Base-by-base conservation (phyloP, 306 rosid genomes). In the Vigna nakashimae region DNA sequence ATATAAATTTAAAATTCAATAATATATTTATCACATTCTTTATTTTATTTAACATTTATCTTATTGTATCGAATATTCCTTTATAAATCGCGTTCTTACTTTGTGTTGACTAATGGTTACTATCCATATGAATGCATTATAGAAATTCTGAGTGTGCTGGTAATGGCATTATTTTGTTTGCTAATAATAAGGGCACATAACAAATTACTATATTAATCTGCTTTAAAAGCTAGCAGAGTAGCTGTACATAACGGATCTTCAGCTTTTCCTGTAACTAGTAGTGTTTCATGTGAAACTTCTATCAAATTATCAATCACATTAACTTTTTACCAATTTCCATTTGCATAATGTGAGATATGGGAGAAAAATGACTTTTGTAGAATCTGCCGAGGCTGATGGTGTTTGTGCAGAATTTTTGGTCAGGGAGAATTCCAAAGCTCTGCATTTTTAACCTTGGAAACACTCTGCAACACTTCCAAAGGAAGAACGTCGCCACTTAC, bases 401-500 rank as follows among this genome's bases (percentile, higher is more conserved):
- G 69, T 26, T 40, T 48, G 55, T 20, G 68, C 46, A 64, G 36
- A 32, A 50, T 0, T 13, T 46, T 57, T 49, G 6, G 34, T 64
- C 80, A 70, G 20, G 81, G 77, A 67, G 88, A 73, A 53, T 76
- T 87, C 90, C 90, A 90, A 78, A 94, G 67, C 92, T 91, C 79
- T 10, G 97, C 93, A 57, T 83, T 86, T 75, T 91, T 91, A 0
- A 94, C 96, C 83, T 81, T 94, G 2, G 97, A 89, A 32, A 94
- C 87, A 80, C 97, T 86, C 77, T 84, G 76, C 82, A 91, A 82
- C 76, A 94, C 96, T 84, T 94, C 92, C 63, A 81, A 85, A 9
- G 97, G 96, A 78, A 85, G 90, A 80, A 94, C 82, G 77, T 91
- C 97, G 18, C 98, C 97, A 17, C 76, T 79, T 40, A 94, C 94